Conservation (phyloP, 2,329 filamentous ascomycete species). For the Aspergillus texensis region DNA sequence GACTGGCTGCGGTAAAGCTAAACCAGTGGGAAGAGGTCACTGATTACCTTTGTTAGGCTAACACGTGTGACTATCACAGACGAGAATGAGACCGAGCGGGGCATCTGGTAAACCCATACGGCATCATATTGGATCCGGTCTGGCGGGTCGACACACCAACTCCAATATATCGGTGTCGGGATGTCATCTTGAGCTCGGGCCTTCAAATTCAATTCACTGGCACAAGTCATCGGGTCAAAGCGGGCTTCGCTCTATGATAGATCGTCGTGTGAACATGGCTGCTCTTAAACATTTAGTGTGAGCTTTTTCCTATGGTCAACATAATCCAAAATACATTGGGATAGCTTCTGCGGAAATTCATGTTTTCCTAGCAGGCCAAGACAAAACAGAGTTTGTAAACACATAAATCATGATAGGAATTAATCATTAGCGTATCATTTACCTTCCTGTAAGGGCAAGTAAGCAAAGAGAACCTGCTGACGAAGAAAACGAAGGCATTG, state of each 20-base stretch:
- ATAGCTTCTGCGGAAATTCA: neutral
- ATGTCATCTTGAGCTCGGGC: neutral
- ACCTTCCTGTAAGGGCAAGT: neutral
- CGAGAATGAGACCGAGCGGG: neutral
- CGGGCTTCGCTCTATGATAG: neutral
- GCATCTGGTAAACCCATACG: neutral
- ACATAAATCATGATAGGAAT: neutral
- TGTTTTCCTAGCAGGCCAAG: too few species aligned
- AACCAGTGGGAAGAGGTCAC: neutral
- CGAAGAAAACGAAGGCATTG: neutral
- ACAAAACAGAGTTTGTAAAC: neutral
- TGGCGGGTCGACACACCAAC: neutral
- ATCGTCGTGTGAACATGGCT: neutral
- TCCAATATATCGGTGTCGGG: neutral
- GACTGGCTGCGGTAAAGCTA: neutral
- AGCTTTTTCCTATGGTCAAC: neutral
- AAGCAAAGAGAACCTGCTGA: neutral
- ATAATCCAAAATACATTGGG: neutral
- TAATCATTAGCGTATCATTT: neutral
- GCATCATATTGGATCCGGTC: neutral
- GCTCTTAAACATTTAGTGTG: neutral
- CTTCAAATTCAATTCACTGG: neutral
- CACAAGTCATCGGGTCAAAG: neutral
- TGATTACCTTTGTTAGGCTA: neutral
- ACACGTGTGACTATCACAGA: neutral